Base-by-base conservation (phyloP, 2,329 filamentous ascomycete species). In the Claviceps arundinis region DNA sequence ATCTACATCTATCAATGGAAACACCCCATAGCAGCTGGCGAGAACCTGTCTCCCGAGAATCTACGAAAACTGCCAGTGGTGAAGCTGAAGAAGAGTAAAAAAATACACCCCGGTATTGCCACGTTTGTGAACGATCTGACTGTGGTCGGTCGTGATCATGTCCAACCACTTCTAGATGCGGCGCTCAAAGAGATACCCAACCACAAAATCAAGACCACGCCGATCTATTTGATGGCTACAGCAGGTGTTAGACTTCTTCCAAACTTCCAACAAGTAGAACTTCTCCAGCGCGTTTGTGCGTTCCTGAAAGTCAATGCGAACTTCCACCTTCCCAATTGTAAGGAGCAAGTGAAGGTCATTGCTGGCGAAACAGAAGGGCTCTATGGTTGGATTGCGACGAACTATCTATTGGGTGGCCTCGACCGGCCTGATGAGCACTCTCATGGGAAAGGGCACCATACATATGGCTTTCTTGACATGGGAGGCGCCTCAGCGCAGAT, bases 391-490 rank as follows among this genome's bases (percentile, higher is more conserved):
- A 86, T 98, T 60, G 91, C 94, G 7, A 87, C 91, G 50, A 98
- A 98, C 64, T 98, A 98, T 63, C 71, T 98, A 34, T 75, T 98
- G 1, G 91, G 89, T 30, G 89, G 89, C 4, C 97, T 98, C 61
- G 87, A 97, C 65, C 73, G 78, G 17, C 84, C 88, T 0, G 72
- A 83, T 49, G 70, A 81, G 14, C 87, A 95, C 61, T 73, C 80
- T 50, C 89, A 95, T 65, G 89, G 89, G 50, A 89, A 95, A 58
- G 81, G 79, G 26, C 93, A 97, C 65, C 87, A 90, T 62, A 98
- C 93, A 0, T 98, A 97, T 66, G 93, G 93, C 0, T 98, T 98
- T 62, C 73, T 98, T 55, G 93, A 98, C 65, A 98, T 98, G 94
- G 93, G 93, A 48, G 93, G 93, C 50, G 93, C 93, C 26, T 97